phyloP scores from a whole-genome alignment of 129 eudicot genomes.

The Artemisia argyi region DNA sequence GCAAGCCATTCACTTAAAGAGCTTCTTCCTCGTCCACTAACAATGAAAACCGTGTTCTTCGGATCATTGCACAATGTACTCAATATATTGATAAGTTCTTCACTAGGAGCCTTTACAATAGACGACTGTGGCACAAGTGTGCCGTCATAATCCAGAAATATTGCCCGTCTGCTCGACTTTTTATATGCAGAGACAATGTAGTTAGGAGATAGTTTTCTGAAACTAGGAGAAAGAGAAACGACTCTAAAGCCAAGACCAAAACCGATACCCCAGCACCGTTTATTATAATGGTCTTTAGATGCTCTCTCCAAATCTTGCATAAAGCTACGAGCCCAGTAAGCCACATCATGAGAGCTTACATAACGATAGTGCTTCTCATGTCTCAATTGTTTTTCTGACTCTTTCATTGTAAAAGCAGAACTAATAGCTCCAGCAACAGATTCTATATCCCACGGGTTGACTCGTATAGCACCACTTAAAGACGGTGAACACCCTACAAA shows the following conservation, averaged over 20 bases:
- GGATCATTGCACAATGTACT: conserved; percentile 65
- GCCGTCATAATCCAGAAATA: conserved; percentile 85
- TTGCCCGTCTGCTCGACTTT: conserved; percentile 61
- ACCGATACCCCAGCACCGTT: conserved; percentile 83
- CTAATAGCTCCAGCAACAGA: conserved; percentile 74
- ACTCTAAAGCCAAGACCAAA: conserved; percentile 73
- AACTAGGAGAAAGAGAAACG: conserved; percentile 66
- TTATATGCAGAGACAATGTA: conserved; percentile 62
- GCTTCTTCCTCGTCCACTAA: conserved; percentile 75
- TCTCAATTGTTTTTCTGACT: conserved; percentile 56
- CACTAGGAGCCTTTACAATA: conserved; percentile 52
- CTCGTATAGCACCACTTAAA: conserved; percentile 89
- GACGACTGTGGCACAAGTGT: conserved; percentile 66
- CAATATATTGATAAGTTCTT: conserved; percentile 51
- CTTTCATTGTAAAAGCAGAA: conserved; percentile 57
- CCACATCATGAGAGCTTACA: conserved; percentile 79
- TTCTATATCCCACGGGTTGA: conserved; percentile 88
- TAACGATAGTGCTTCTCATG: conserved; percentile 82
- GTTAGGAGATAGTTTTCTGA: conserved; percentile 57
- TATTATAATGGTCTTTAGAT: conserved; percentile 58
- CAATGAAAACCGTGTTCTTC: conserved; percentile 74
- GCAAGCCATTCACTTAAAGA: conserved; percentile 71
- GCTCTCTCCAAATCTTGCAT: conserved; percentile 77
- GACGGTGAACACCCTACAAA: conserved; percentile 93
- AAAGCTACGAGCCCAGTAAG: conserved; percentile 83